These are phyloP conservation scores for Nicotiana tomentosiformis DNA, from an alignment of 257 asterid genomes.

Conservation along the genomic window DNA sequence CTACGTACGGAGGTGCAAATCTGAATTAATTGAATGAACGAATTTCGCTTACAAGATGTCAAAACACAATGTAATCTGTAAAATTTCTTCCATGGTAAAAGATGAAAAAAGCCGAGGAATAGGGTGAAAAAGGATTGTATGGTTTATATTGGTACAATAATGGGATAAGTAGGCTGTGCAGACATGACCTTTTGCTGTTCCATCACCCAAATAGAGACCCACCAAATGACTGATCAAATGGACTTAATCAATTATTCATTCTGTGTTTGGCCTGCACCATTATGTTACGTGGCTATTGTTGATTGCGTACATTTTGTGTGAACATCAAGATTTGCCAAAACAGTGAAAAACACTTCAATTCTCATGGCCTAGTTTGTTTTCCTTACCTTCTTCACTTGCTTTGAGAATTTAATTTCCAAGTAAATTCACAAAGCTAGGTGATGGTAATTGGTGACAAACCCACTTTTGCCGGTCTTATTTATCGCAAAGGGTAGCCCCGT, in stretches of 20 bases:
- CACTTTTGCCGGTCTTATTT: too few species aligned
- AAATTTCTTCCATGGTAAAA: not conserved
- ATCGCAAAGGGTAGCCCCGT: accelerated
- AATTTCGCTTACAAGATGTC: too few species aligned
- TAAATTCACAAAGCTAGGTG: not conserved
- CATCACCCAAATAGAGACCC: constrained; percentile 21
- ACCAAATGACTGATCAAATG: constrained; percentile 25
- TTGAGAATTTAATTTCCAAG: not conserved
- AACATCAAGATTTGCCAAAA: too few species aligned
- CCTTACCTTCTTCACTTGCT: not conserved
- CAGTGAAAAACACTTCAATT: not conserved
- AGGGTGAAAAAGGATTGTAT: not conserved
- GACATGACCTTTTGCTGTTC: not conserved
- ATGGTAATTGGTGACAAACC: not conserved
- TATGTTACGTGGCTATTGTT: not conserved
- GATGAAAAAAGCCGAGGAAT: not conserved
- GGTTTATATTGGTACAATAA: not conserved
- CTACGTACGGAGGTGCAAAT: too few species aligned
- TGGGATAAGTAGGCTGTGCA: not conserved
- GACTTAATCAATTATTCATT: constrained; percentile 9
- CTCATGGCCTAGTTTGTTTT: not conserved
- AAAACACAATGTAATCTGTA: too few species aligned
- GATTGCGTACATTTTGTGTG: not conserved
- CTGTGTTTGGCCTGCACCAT: not conserved
- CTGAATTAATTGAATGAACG: too few species aligned